Conservation (phyloP, 805 yeast species). For the Ogataea nakhonphanomensis region DNA sequence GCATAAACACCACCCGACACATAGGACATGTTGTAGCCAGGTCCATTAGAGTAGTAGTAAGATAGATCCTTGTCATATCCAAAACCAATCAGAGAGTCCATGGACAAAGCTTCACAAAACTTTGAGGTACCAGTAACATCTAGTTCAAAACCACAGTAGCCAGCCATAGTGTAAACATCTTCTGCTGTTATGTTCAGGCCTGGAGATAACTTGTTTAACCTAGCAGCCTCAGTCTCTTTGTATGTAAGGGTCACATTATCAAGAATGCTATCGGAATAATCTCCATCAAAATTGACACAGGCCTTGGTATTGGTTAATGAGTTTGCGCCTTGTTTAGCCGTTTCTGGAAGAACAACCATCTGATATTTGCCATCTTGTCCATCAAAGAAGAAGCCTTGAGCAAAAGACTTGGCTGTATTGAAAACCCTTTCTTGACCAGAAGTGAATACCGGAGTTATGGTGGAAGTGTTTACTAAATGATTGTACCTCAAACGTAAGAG, state of each 20-base stretch:
- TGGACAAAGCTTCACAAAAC: constrained; percentile 62
- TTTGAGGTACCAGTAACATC: constrained; percentile 63
- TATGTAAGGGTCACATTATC: too few relatives aligned
- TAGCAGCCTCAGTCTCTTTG: constrained; percentile 41
- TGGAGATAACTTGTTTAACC: constrained; percentile 51
- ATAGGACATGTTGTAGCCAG: constrained; percentile 54
- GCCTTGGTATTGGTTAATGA: constrained; percentile 37
- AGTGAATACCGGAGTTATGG: constrained; percentile 45
- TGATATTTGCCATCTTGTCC: constrained; percentile 35
- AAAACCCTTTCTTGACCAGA: constrained; percentile 50
- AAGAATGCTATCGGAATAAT: constrained; percentile 29
- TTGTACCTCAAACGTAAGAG: constrained; percentile 46
- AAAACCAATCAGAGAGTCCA: constrained; percentile 57
- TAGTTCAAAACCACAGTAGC: constrained; percentile 69
- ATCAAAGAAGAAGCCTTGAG: constrained; percentile 54
- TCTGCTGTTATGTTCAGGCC: constrained; percentile 45
- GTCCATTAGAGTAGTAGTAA: constrained; percentile 57
- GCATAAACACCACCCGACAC: constrained; percentile 56
- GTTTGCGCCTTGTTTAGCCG: constrained; percentile 46
- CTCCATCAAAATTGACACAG: constrained; percentile 32
- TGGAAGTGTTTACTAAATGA: constrained; percentile 37
- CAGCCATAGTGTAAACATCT: constrained; percentile 51
- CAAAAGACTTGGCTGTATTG: constrained; percentile 50
- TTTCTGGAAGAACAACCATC: constrained; percentile 43
- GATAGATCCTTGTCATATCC: constrained; percentile 55